Conservation (phyloP, 2,329 filamentous ascomycete genomes). For the Decorospora gaudefroyi region DNA sequence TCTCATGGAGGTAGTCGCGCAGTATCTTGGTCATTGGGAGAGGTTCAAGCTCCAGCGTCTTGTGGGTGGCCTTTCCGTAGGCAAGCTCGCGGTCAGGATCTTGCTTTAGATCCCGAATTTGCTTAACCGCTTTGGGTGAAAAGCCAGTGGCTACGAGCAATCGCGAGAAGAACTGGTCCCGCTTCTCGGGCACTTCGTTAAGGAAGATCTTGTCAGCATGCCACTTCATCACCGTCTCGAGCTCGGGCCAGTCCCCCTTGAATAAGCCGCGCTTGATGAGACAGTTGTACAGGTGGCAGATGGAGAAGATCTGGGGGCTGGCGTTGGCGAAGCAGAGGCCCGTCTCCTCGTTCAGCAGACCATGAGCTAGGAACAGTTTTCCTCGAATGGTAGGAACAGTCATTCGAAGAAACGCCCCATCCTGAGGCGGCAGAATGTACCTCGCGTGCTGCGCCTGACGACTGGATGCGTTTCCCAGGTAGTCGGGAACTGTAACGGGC, state of each 20-base stretch:
- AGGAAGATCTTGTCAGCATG: not conserved
- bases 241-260: not conserved
- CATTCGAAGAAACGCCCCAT: not conserved
- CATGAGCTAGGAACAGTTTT: not conserved
- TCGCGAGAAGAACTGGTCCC: not conserved
- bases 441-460: not conserved
- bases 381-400: slow-evolving; percentile 1
- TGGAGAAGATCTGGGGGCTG: not conserved
- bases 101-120: not conserved
- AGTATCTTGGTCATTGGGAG: slow-evolving; percentile 1
- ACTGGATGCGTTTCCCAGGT: not conserved
- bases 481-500: too few relatives aligned
- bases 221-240: not conserved
- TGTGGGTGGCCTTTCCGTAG: not conserved
- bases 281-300: slow-evolving; percentile 1
- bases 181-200: not conserved
- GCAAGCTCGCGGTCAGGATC: not conserved
- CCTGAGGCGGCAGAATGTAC: not conserved
- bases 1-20: not conserved
- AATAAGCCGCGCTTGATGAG: not conserved
- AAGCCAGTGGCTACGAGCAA: not conserved
- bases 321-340: not conserved
- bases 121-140: not conserved
- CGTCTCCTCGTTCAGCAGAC: not conserved
- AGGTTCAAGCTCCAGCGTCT: not conserved